Evolutionary conservation across 495 filamentous ascomycete genomes (phyloP), one percentile per base, ranked within the genome.

Genomic region (Penicillium lagena): DNA sequence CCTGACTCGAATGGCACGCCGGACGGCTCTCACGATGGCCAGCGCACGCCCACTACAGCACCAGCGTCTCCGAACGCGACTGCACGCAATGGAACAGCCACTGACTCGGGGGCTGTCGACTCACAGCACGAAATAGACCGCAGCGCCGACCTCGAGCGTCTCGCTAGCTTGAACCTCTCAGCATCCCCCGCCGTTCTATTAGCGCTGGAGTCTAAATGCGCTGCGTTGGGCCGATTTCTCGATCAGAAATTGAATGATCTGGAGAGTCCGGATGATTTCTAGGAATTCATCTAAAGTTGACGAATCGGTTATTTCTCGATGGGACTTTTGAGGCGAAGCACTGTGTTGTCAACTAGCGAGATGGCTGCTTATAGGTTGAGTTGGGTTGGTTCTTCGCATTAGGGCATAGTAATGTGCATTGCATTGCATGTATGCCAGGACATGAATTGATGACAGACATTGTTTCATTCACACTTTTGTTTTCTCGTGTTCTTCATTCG

Each of bases 231-330:
- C 3, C 55, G 60, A 11, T 73, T 73, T 40, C 55, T 73, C 7
- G 55, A 62, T 1, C 60, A 69, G 39, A 73, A 73, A 38, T 14
- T 73, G n/a, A 43, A 56, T 40, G 70, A 71, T 45, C 44, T 73
- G 12, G 66, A 70, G 40, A 69, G 66, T 34, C 70, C 70, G 1
- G 70, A 73, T 35, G 70, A 73, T 48, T 73, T 73, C 40, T 73
- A 47, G 34, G 42, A 40, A 36, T 27, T 45, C 13, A 50, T 35
- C 41, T 43, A 30, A 12, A 29, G 11, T 43, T 17, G 22, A 22
- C 4, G 22, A 22, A 22, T 4, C 2, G 22, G 4, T 22, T 22
- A 6, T 22, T 4, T 22, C 6, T 22, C 22, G 22, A 22, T 22
- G 22, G 4, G 22, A 22, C 22, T 22, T 4, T 22, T 3, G 22